A percentile compares a stretch with the other conserved stretches of the same genome.
These are phyloP conservation scores for Kwoniella sp. DNA, from an alignment of 768 basidiomycete genomes.

Conservation along the genomic window DNA sequence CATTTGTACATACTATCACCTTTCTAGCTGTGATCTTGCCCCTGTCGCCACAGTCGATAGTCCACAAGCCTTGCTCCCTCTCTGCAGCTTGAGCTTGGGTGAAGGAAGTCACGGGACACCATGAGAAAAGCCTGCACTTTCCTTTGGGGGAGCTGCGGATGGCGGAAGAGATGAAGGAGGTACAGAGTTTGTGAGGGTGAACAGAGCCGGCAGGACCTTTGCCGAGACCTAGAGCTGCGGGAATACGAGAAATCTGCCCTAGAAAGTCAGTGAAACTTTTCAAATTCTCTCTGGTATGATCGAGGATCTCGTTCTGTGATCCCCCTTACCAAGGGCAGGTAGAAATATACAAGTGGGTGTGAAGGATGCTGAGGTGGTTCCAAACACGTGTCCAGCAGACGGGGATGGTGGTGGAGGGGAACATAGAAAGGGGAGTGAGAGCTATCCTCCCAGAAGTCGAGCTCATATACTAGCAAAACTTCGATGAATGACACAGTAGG, in stretches of 20 bases:
- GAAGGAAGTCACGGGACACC: slow-evolving; percentile 20
- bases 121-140: slow-evolving; percentile 27
- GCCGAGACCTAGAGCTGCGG: slow-evolving; percentile 16
- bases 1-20: slow-evolving; percentile 34
- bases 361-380: too few relatives aligned
- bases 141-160: slow-evolving; percentile 19
- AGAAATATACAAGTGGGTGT: too few relatives aligned
- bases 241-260: slow-evolving; percentile 21
- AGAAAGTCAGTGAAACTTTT: too few relatives aligned
- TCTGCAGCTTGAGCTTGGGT: neutral
- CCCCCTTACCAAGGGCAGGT: too few relatives aligned
- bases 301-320: too few relatives aligned
- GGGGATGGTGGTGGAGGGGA: too few relatives aligned
- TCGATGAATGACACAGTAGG: neutral
- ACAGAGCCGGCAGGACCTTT: slow-evolving; percentile 33
- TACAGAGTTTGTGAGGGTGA: slow-evolving; percentile 43
- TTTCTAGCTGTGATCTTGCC: slow-evolving; percentile 26
- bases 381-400: too few relatives aligned
- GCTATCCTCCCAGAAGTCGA: too few relatives aligned
- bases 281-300: too few relatives aligned
- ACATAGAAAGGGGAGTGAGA: too few relatives aligned
- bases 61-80: slow-evolving; percentile 10
- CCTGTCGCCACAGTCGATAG: slow-evolving; percentile 12
- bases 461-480: neutral
- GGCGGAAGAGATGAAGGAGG: slow-evolving; percentile 28